Conservation (phyloP, 1,284 basidiomycete species). For the Cryptococcus sp. region DNA sequence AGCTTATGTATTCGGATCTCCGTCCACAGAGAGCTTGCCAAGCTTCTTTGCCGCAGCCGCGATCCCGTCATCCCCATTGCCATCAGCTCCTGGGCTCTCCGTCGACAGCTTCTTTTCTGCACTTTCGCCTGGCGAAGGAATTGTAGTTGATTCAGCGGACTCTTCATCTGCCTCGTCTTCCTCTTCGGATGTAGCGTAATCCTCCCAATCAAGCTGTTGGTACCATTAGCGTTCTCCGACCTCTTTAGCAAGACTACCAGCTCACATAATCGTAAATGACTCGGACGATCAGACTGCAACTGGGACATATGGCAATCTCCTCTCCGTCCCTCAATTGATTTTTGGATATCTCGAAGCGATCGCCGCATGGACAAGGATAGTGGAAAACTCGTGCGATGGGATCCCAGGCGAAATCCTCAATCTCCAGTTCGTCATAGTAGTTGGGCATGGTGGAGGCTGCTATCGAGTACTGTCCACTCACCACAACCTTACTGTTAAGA, state of each 20-base stretch:
- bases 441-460: constrained; percentile 36
- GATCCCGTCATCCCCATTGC: too few relatives aligned
- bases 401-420: constrained; percentile 95
- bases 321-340: constrained; percentile 85
- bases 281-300: constrained; percentile 89
- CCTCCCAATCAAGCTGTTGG: constrained; percentile 53
- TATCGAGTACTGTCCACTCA: too few relatives aligned
- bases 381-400: constrained; percentile 79
- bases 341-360: constrained; percentile 94
- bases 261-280: constrained; percentile 94
- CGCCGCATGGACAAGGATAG: constrained; percentile 97
- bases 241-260: constrained; percentile 21
- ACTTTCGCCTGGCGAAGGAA: constrained; percentile 4
- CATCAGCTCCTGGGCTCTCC: too few relatives aligned
- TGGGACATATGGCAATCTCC: constrained; percentile 96
- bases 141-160: constrained; percentile 4
- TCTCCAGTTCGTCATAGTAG: constrained; percentile 66
- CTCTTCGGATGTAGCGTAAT: constrained; percentile 51
- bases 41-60: background rate
- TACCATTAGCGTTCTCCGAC: background rate
- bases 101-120: background rate
- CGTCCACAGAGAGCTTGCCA: background rate
- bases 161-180: constrained; percentile 31
- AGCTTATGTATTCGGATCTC: background rate
- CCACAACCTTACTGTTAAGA: background rate